phyloP scores from a whole-genome alignment of 768 basidiomycete genomes.

The Mycena polygramma region DNA sequence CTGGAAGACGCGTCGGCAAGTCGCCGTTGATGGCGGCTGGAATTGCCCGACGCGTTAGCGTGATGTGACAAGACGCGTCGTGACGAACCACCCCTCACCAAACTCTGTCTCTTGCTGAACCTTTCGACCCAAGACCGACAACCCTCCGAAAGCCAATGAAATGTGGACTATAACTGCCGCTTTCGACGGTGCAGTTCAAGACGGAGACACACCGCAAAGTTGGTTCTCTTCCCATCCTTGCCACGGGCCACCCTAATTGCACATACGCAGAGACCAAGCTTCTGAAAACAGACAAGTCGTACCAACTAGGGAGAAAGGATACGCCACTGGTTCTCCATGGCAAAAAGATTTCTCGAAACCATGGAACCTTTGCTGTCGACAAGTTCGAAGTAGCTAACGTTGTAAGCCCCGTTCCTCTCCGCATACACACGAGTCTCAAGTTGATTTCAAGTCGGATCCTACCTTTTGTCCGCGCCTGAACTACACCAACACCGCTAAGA shows the following conservation, averaged over 20 bases:
- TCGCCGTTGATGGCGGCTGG: too few species aligned
- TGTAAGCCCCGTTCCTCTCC: conserved; percentile 56
- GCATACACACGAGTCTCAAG: not conserved
- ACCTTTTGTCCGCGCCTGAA: conserved; percentile 61
- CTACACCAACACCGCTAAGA: conserved; percentile 60
- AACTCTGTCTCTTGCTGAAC: not conserved
- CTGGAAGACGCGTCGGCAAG: too few species aligned
- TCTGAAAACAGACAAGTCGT: conserved; percentile 69
- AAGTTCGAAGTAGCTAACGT: conserved; percentile 64
- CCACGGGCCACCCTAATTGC: conserved; percentile 4
- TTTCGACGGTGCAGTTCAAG: not conserved
- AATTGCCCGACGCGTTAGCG: not conserved
- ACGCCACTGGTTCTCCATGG: conserved; percentile 63
- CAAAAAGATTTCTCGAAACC: conserved; percentile 75
- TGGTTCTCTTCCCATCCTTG: not conserved
- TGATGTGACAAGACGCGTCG: not conserved
- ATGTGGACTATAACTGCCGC: conserved; percentile 24
- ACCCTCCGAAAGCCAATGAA: conserved; percentile 1
- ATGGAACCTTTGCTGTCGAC: conserved; percentile 71
- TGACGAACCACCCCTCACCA: not conserved
- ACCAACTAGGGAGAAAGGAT: conserved; percentile 71
- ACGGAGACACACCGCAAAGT: not conserved
- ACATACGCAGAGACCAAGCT: conserved; percentile 60
- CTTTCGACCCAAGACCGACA: conserved; percentile 15
- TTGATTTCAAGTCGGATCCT: conserved; percentile 60